These are phyloP conservation scores for Arachis monticola DNA, from an alignment of 331 rosid species.

Conservation along the genomic window DNA sequence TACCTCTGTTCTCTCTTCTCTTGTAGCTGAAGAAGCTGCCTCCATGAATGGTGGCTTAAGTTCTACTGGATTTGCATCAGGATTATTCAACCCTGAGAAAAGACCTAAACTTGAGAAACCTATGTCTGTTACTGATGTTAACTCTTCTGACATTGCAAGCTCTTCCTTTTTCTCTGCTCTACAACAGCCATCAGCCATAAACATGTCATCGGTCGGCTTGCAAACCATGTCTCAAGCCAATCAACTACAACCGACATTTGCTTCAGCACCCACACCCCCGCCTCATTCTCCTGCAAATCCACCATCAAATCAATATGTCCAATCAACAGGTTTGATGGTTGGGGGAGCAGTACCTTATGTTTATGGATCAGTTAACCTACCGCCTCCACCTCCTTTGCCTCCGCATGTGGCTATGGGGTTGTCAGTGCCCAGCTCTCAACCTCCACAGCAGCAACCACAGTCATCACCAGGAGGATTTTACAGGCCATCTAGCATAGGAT, in stretches of 20 bases:
- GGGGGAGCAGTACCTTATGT: conserved; percentile 70
- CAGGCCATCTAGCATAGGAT: conserved; percentile 74
- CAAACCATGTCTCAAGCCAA: conserved; percentile 61
- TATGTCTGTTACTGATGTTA: conserved; percentile 54
- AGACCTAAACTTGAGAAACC: conserved; percentile 79
- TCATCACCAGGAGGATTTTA: conserved; percentile 73
- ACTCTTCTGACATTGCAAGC: conserved; percentile 55
- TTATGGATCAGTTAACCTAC: conserved; percentile 65
- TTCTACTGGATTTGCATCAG: conserved; percentile 64
- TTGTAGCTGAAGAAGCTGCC: conserved; percentile 97
- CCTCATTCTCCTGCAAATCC: conserved; percentile 59
- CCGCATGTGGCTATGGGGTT: conserved; percentile 70
- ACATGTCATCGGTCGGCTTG: conserved; percentile 50
- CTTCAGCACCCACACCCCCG: conserved; percentile 57
- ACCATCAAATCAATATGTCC: conserved; percentile 66
- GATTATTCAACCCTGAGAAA: conserved; percentile 74
- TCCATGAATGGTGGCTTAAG: conserved; percentile 62
- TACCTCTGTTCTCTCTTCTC: conserved; percentile 87
- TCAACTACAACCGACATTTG: conserved; percentile 68
- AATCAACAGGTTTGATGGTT: conserved; percentile 64
- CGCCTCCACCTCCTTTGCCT: conserved; percentile 94
- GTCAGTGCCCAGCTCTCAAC: conserved; percentile 62
- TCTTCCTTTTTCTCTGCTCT: conserved; percentile 55
- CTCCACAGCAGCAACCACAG: conserved; percentile 61
- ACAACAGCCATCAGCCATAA: conserved; percentile 58